Conservation (phyloP, 495 filamentous ascomycete species). For the Neurospora terricola region DNA sequence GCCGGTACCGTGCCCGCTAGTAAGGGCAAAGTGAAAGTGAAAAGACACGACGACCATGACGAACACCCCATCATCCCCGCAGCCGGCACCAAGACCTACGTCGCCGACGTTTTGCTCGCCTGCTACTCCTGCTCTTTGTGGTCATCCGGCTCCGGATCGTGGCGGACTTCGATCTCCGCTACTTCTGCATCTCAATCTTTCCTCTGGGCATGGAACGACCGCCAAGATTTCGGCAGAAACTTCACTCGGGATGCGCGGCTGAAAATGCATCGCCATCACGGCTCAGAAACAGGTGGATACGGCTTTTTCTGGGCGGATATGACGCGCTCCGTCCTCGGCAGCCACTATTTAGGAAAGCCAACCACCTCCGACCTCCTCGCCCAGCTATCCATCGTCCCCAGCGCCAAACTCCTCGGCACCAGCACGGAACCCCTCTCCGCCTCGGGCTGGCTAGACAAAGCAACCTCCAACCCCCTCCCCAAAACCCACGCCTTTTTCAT, state of each 20-base stretch:
- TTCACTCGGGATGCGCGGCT: slow-evolving; percentile 8
- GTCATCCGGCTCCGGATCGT: slow-evolving; percentile 3
- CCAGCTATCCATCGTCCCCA: neutral
- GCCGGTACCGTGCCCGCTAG: neutral
- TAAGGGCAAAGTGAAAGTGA: neutral
- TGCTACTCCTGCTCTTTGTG: slow-evolving; percentile 15
- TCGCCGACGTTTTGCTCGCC: slow-evolving; percentile 8
- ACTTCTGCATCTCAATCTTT: slow-evolving; percentile 14
- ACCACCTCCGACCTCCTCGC: neutral
- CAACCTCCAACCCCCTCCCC: slow-evolving; percentile 5
- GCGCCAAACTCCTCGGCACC: slow-evolving; percentile 1
- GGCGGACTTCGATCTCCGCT: slow-evolving; percentile 1
- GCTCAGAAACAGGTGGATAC: slow-evolving; percentile 7
- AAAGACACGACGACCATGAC: slow-evolving; percentile 3
- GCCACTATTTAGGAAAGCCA: neutral
- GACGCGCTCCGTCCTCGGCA: neutral
- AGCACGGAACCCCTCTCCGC: slow-evolving; percentile 5
- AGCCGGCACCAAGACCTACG: neutral
- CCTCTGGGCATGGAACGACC: slow-evolving; percentile 24
- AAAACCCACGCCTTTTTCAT: slow-evolving; percentile 15
- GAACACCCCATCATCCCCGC: slow-evolving; percentile 1
- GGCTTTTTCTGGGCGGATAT: slow-evolving; percentile 18
- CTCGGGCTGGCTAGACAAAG: slow-evolving; percentile 1
- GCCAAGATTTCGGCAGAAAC: slow-evolving; percentile 10
- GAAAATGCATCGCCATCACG: slow-evolving; percentile 15